phyloP scores from a whole-genome alignment of 2,329 filamentous ascomycete genomes.

The Colletotrichum costaricense region DNA sequence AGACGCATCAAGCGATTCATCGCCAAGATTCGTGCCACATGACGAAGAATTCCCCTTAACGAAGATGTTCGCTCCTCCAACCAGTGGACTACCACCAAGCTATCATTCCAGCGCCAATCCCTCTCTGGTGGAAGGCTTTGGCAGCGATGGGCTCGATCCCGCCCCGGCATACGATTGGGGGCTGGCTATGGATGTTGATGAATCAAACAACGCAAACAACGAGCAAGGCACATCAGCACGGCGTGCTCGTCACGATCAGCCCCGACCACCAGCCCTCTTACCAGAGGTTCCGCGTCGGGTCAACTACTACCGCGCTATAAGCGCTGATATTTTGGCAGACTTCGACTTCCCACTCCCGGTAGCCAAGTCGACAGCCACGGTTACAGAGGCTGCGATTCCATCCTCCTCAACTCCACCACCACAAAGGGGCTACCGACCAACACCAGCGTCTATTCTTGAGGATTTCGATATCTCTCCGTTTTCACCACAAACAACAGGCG shows the following conservation, averaged over 20 bases:
- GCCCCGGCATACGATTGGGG: conserved; percentile 43
- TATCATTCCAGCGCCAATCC: conserved; percentile 46
- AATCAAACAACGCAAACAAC: not conserved
- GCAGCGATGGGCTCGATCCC: conserved; percentile 43
- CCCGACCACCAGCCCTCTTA: not conserved
- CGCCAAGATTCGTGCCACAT: conserved; percentile 39
- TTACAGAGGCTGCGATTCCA: not conserved
- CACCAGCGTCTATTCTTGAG: conserved; percentile 33
- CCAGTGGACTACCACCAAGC: conserved; percentile 21
- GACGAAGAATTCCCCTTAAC: conserved; percentile 40
- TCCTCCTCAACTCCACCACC: not conserved
- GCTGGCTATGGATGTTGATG: conserved; percentile 35
- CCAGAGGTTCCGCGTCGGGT: not conserved
- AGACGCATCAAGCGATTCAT: not conserved
- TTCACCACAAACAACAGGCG: conserved; percentile 23
- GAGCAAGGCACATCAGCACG: not conserved
- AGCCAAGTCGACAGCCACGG: not conserved
- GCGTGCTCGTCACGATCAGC: not conserved
- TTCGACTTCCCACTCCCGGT: conserved; percentile 21
- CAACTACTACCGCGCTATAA: conserved; percentile 30
- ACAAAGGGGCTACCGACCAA: conserved; percentile 23
- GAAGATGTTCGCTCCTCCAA: conserved; percentile 42
- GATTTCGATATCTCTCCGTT: conserved; percentile 29
- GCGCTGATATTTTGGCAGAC: conserved; percentile 32
- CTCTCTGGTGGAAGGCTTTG: conserved; percentile 45